phyloP scores from a whole-genome alignment of 345 rosid genomes.

The Eucalyptus sp. region DNA sequence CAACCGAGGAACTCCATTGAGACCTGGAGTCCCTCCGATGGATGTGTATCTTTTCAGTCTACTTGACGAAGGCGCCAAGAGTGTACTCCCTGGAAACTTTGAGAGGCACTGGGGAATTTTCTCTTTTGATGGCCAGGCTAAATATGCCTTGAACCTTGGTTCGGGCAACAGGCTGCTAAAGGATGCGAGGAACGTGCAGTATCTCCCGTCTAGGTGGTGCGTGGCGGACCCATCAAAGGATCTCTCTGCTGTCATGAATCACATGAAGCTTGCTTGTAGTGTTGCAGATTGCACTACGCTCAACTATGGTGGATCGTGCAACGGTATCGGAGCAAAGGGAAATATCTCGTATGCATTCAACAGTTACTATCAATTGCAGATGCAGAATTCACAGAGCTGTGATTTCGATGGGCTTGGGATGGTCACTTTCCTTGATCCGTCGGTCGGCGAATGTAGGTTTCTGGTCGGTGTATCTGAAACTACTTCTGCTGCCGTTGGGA shows the following conservation, averaged over 20 bases:
- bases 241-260: constrained; percentile 54
- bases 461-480: constrained; percentile 76
- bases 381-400: constrained; percentile 75
- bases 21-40: constrained; percentile 66
- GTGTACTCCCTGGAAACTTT: constrained; percentile 71
- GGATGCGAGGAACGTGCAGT: constrained; percentile 61
- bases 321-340: constrained; percentile 69
- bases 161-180: constrained; percentile 55
- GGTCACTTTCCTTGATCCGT: constrained; percentile 81
- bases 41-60: constrained; percentile 84
- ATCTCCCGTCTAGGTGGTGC: constrained; percentile 94
- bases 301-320: constrained; percentile 79
- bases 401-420: constrained; percentile 87
- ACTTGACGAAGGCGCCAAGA: constrained; percentile 91
- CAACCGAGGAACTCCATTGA: constrained; percentile 82
- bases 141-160: constrained; percentile 71
- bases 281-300: constrained; percentile 92
- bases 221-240: constrained; percentile 70
- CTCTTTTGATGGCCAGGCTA: constrained; percentile 96
- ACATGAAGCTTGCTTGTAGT: constrained; percentile 65
- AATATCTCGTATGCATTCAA: constrained; percentile 91
- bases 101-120: constrained; percentile 98
- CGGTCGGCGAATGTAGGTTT: constrained; percentile 81
- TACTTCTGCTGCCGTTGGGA: constrained; percentile 18
- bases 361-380: constrained; percentile 83